These are phyloP conservation scores for Colletotrichum caudatum DNA, from an alignment of 2,329 filamentous ascomycete species.

Conservation along the genomic window DNA sequence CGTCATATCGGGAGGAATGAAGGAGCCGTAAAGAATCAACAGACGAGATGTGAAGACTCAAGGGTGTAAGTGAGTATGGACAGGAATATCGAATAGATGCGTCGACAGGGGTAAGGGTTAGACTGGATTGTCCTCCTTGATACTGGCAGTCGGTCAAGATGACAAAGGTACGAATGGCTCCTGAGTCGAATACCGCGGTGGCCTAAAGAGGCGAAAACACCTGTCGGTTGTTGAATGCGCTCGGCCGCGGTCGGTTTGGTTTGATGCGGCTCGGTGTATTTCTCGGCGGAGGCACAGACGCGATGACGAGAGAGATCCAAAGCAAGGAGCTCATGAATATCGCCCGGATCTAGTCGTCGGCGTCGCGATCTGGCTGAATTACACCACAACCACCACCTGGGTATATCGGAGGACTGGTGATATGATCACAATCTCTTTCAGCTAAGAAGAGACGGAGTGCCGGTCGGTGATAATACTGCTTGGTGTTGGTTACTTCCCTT, in stretches of 20 bases:
- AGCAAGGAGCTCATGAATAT: not conserved
- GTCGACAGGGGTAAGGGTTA: not conserved
- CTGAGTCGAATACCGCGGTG: not conserved
- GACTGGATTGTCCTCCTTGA: not conserved
- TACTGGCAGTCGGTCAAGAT: not conserved
- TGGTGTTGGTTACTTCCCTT: not conserved
- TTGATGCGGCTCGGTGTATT: conserved; percentile 22
- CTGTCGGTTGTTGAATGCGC: not conserved
- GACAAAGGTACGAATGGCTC: not conserved
- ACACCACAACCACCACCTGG: not conserved
- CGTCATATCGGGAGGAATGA: conserved; percentile 23
- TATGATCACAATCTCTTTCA: not conserved
- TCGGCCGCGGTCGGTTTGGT: conserved; percentile 5
- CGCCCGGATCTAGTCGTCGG: not conserved
- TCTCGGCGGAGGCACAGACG: conserved; percentile 9
- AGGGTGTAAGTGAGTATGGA: conserved; percentile 8
- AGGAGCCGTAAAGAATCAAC: not conserved
- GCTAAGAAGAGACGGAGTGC: conserved; percentile 12
- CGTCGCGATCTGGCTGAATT: not conserved
- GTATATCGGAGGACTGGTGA: not conserved
- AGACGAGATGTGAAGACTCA: not conserved
- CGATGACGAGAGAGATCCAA: not conserved
- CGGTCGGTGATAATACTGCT: not conserved
- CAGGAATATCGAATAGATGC: not conserved
- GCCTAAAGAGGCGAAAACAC: not conserved